These are phyloP conservation scores for Tagetes erecta DNA, from an alignment of 129 eudicot species.

Conservation along the genomic window DNA sequence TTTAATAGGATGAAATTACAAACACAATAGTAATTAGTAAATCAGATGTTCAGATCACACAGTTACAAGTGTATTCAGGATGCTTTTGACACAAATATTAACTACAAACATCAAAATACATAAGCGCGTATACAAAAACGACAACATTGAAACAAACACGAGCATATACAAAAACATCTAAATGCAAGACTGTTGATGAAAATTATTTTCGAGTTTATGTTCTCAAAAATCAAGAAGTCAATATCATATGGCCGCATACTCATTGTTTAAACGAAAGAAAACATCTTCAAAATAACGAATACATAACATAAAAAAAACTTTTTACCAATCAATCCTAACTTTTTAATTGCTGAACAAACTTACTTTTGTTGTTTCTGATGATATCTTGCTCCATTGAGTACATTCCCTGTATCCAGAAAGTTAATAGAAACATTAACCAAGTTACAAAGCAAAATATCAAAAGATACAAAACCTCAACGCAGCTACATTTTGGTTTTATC, in stretches of 20 bases:
- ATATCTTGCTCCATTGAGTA: not conserved
- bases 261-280: conserved; percentile 8
- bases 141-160: not conserved
- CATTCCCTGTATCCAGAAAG: conserved; percentile 19
- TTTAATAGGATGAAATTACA: no score
- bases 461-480: not conserved
- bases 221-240: not conserved
- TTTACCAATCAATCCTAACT: conserved; percentile 3
- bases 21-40: no score
- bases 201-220: not conserved
- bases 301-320: conserved; percentile 20
- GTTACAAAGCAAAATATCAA: not conserved
- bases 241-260: not conserved
- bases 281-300: conserved; percentile 21
- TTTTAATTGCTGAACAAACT: conserved; percentile 9
- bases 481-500: conserved; percentile 10
- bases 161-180: not conserved
- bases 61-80: no score
- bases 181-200: not conserved
- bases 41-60: no score
- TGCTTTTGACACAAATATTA: no score
- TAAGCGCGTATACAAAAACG: not conserved
- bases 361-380: conserved; percentile 2
- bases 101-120: not conserved
- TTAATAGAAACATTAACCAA: not conserved